Conservation (phyloP, 2,329 filamentous ascomycete species). For the Parafenestella ontariensis region DNA sequence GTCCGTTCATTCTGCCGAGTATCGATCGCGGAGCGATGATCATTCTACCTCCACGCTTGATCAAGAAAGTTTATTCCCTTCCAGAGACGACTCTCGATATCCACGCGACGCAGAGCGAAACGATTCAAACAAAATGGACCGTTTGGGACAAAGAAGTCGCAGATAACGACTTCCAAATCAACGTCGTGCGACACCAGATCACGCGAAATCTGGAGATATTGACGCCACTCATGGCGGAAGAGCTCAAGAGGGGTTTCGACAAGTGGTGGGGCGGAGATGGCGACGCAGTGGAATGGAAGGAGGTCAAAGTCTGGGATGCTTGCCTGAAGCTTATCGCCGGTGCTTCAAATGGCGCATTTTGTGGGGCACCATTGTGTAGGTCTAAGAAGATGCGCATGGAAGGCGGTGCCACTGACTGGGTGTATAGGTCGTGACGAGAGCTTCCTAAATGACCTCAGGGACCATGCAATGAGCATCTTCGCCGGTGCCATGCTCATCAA, state of each 20-base stretch:
- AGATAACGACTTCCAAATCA: conserved; percentile 22
- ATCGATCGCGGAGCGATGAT: conserved; percentile 24
- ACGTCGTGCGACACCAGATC: conserved; percentile 24
- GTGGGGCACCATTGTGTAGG: conserved; percentile 23
- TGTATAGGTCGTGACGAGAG: neutral
- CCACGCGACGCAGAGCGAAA: conserved; percentile 19
- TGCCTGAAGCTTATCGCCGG: conserved; percentile 19
- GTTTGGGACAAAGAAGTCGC: conserved; percentile 20
- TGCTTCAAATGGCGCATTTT: conserved; percentile 22
- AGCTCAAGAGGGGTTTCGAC: conserved; percentile 17
- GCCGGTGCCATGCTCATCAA: conserved; percentile 22
- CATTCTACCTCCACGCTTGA: conserved; percentile 18
- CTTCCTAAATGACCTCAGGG: neutral
- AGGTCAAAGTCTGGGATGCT: conserved; percentile 20
- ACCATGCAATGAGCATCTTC: conserved; percentile 21
- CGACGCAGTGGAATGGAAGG: conserved; percentile 16
- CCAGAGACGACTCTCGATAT: conserved; percentile 18
- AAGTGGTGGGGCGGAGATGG: conserved; percentile 14
- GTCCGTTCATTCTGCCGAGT: conserved; percentile 17
- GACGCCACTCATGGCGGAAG: conserved; percentile 21
- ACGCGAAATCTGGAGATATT: conserved; percentile 19
- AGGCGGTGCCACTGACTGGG: neutral
- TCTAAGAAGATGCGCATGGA: neutral
- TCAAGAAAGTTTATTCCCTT: conserved; percentile 19
- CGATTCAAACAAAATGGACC: conserved; percentile 24